Base-by-base conservation (phyloP, 768 basidiomycete species). In the Coprinopsis sp. region DNA sequence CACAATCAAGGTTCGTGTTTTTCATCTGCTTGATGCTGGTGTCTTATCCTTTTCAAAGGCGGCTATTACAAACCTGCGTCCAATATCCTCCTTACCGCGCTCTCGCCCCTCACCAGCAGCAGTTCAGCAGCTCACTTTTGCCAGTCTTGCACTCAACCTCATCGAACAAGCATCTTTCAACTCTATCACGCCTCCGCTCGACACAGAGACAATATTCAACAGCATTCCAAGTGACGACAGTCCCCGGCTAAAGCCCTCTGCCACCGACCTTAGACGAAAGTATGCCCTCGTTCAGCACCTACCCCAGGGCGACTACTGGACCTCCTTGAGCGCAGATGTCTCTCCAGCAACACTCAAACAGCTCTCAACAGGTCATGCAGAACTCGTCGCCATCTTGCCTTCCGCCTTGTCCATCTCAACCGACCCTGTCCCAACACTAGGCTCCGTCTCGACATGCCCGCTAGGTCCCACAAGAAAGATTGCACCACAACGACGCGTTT, bases 221-320 rank as follows among this genome's bases (percentile, higher is more conserved):
- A 33, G 54, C 7, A 6, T 33, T 33, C 0, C 49, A 25, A 49
- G 54, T 21, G 28, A 54, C 23, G 37, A 53, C 18, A 48, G 40
- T 13, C 19, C 45, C 19, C 25, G 12, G 6, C 30, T 28, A 7
- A 36, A 33, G 18, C 21, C 55, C 59, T 19, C 62, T 56, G 54
- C 67, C 54, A 48, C 64, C 36, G 51, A 65, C 50, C 54, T 65
- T 50, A 67, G 63, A 36, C 78, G 74, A 44, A 78, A 73, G 57
- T 90, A 84, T 64, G 88, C 90, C 3, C 77, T 92, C 37, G 73
- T 91, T 53, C 89, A 92, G 56, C 82, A 81, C 49, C 70, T 92
- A 6, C 87, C 90, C 1, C 75, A 71, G 1, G 87, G 82, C 30
- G 82, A 84, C 49, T 89, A 81, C 70, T 92, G 87, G 83, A 75